Conservation (phyloP, 345 rosid species). For the Geranium brycei region DNA sequence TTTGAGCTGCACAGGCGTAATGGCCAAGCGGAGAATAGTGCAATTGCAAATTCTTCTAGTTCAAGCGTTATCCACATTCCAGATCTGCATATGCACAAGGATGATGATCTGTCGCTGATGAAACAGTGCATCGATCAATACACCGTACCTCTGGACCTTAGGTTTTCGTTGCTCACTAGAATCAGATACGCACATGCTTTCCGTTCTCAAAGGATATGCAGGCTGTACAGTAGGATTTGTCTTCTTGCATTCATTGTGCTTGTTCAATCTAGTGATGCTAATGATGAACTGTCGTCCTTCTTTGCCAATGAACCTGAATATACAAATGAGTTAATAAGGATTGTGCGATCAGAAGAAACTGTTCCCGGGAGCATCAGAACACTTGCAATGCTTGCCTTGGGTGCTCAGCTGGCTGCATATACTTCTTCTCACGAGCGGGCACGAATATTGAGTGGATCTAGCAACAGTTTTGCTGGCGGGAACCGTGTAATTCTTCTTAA, state of each 20-base stretch:
- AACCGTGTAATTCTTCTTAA: constrained; percentile 83
- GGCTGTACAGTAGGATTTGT: constrained; percentile 84
- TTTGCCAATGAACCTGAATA: constrained; percentile 95
- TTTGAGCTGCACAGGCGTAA: constrained; percentile 67
- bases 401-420: constrained; percentile 90
- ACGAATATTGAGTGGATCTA: constrained; percentile 80
- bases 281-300: constrained; percentile 75
- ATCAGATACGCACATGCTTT: constrained; percentile 89
- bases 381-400: constrained; percentile 88
- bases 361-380: constrained; percentile 78
- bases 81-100: constrained; percentile 70
- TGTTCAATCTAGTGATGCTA: constrained; percentile 89
- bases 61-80: constrained; percentile 57
- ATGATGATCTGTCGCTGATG: constrained; percentile 70
- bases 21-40: constrained; percentile 32
- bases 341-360: constrained; percentile 76
- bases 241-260: constrained; percentile 89
- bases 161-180: constrained; percentile 79
- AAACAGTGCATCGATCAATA: constrained; percentile 68
- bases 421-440: constrained; percentile 92
- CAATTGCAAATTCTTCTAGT: constrained; percentile 22
- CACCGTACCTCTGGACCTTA: constrained; percentile 60
- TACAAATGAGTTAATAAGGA: constrained; percentile 85
- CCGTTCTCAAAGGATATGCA: constrained; percentile 70
- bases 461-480: constrained; percentile 81